Conservation (phyloP, 805 yeast genomes). For the Maudiozyma barnettii region DNA sequence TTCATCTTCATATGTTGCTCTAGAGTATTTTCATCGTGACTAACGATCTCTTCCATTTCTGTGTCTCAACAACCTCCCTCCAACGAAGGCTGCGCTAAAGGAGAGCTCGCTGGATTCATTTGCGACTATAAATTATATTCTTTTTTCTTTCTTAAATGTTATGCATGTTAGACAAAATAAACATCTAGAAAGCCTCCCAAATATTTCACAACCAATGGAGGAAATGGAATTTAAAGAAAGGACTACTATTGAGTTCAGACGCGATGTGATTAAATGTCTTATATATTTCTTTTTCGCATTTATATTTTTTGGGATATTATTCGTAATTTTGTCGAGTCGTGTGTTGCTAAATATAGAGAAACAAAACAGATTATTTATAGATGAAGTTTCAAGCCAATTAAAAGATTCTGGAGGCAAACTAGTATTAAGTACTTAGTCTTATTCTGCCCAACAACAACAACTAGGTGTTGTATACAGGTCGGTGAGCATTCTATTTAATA, state of each 20-base stretch:
- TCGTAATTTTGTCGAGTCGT: background rate
- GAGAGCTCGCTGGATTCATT: too few species aligned
- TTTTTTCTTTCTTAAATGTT: too few species aligned
- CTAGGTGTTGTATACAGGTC: background rate
- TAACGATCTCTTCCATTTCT: too few species aligned
- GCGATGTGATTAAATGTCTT: background rate
- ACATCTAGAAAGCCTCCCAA: background rate
- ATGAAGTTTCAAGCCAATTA: background rate
- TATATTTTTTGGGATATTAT: background rate
- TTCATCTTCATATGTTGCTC: too few species aligned
- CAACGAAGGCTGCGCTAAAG: too few species aligned
- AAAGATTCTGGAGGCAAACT: background rate
- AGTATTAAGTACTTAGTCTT: too few species aligned
- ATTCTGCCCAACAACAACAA: background rate
- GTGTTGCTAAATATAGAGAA: background rate
- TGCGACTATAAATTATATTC: too few species aligned
- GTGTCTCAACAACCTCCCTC: too few species aligned
- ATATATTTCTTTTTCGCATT: background rate
- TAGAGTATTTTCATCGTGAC: too few species aligned
- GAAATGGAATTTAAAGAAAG: background rate
- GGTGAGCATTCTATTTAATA: background rate
- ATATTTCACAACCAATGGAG: background rate
- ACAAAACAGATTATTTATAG: background rate
- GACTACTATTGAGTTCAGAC: background rate
- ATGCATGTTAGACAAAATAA: background rate